phyloP scores from a whole-genome alignment of 2,329 filamentous ascomycete species.

The Aplosporella prunicola region DNA sequence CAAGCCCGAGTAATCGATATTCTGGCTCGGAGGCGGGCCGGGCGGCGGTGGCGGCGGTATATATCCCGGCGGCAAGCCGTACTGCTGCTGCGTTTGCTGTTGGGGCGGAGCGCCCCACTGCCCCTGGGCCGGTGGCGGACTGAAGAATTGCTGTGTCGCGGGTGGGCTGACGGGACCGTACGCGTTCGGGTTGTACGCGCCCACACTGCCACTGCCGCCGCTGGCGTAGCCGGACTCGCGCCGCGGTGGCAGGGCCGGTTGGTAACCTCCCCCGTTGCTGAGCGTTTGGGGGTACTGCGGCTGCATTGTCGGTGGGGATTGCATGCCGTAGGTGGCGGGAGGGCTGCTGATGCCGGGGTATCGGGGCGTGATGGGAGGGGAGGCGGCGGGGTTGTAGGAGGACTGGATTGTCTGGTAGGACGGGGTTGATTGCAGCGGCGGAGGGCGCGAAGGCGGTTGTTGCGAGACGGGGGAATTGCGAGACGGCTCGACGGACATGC shows the following conservation, averaged over 20 bases:
- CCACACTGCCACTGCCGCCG: slow-evolving; percentile 14
- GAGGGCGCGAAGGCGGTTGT: slow-evolving; percentile 19
- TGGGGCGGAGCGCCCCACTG: slow-evolving; percentile 30
- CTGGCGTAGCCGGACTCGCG: slow-evolving; percentile 23
- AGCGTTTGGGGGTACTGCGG: slow-evolving; percentile 13
- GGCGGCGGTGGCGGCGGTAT: slow-evolving; percentile 59
- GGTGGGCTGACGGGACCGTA: slow-evolving; percentile 42
- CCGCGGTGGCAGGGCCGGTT: slow-evolving; percentile 18
- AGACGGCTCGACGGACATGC: slow-evolving; percentile 70
- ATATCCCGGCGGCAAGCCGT: slow-evolving; percentile 51
- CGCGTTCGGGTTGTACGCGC: slow-evolving; percentile 38
- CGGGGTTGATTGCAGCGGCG: slow-evolving; percentile 33
- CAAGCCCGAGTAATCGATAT: slow-evolving; percentile 39
- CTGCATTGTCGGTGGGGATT: slow-evolving; percentile 11
- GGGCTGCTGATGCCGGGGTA: slow-evolving; percentile 30
- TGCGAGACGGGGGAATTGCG: slow-evolving; percentile 13
- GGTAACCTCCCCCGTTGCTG: slow-evolving; percentile 3
- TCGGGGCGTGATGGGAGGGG: slow-evolving; percentile 37
- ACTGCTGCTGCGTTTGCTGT: slow-evolving; percentile 32
- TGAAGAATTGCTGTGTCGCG: slow-evolving; percentile 49
- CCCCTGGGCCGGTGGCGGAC: slow-evolving; percentile 36
- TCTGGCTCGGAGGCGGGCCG: slow-evolving; percentile 48
- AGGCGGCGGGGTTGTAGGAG: slow-evolving; percentile 43
- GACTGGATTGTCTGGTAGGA: slow-evolving; percentile 38
- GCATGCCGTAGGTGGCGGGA: slow-evolving; percentile 17